Percentiles rank a stretch among this genome's conserved stretches.
Evolutionary conservation across 805 yeast species (phyloP).

Genomic region (Kodamaea sagamina): DNA sequence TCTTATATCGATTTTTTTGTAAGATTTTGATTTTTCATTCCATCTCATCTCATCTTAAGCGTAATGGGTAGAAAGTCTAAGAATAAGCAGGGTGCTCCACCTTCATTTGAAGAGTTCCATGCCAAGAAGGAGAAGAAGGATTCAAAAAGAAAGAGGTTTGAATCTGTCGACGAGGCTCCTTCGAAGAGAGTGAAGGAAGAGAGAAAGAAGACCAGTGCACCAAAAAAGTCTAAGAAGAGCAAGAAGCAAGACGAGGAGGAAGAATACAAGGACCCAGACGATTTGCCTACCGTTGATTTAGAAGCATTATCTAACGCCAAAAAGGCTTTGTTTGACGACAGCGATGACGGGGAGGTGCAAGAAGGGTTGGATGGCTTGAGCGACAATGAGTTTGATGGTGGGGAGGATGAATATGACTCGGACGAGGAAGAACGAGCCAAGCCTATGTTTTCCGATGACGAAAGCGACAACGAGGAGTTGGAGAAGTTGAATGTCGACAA

Average conservation of each 20-base stretch:
- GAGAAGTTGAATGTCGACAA: slow-evolving; percentile 76
- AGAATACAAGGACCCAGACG: slow-evolving; percentile 32
- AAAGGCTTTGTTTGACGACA: slow-evolving; percentile 75
- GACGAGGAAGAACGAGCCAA: slow-evolving; percentile 61
- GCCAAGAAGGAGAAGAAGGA: slow-evolving; percentile 26
- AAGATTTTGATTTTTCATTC: slow-evolving; percentile 11
- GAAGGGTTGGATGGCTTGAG: slow-evolving; percentile 42
- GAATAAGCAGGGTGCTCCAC: slow-evolving; percentile 92
- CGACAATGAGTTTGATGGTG: slow-evolving; percentile 40
- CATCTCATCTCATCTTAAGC: slow-evolving; percentile 13
- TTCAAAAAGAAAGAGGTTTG: slow-evolving; percentile 16
- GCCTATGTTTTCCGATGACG: slow-evolving; percentile 84
- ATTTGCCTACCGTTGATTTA: slow-evolving; percentile 64
- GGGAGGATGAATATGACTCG: slow-evolving; percentile 48
- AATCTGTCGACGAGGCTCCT: slow-evolving; percentile 19
- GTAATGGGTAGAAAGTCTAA: slow-evolving; percentile 90
- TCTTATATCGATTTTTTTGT: slow-evolving; percentile 1
- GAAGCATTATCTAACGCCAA: slow-evolving; percentile 70
- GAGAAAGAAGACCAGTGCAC: slow-evolving; percentile 20
- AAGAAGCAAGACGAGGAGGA: slow-evolving; percentile 38
- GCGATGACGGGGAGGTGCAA: slow-evolving; percentile 55
- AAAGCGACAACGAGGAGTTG: slow-evolving; percentile 48
- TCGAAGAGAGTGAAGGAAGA: slow-evolving; percentile 12
- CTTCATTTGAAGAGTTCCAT: slow-evolving; percentile 80
- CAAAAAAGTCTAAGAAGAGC: slow-evolving; percentile 21